Evolutionary conservation across 352 stramenopile species (phyloP), one percentile per base, ranked within the genome.

Genomic region (Albugo candida): DNA sequence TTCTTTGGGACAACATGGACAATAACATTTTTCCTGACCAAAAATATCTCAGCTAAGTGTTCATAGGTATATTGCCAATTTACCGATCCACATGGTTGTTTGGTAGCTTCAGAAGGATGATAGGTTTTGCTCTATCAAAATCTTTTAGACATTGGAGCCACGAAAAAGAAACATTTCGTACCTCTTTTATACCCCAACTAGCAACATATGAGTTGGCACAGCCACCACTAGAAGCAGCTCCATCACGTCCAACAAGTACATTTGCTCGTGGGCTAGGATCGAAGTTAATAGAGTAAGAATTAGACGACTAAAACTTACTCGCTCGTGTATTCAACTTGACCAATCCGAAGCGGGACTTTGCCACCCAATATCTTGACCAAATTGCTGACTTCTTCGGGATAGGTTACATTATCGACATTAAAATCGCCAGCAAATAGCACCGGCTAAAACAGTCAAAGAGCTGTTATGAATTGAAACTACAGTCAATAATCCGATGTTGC

Each of bases 371-470:
- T 21, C 10, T 64, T 47, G 1, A 83, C 61, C 13, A 89, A 19
- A 41, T 83, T 49, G 4, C 65, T 57, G 24, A 89, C 77, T 64
- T 89, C 77, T 13, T 65, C 54, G 2, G 57, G 50, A 48, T 74
- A 89, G 24, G 77, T 81, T 42, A 81, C 62, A 48, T 85, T 86
- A 55, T 89, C 77, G 14, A 86, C 72, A 42, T 89, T 89, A 40
- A 89, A 89, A 20, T 89, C 77, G 0, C 73, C 77, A 1, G 73
- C 77, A 55, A 89, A 81, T 18, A 89, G 59, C 44, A 89, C 51
- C 11, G 77, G 73, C 71, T 86, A 51, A 17, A n/a, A 54, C 50
- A 12, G 13, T 47, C 13, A 27, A 18, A 41, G 38, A 16, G 36
- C 13, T 31, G 24, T 3, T 31, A 31, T 10, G 8, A 31, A 10